A percentile compares a stretch with the other conserved stretches of the same genome.
Evolutionary conservation across 2,329 filamentous ascomycete species (phyloP).

Genomic region (Sarocladiaceae sp.): DNA sequence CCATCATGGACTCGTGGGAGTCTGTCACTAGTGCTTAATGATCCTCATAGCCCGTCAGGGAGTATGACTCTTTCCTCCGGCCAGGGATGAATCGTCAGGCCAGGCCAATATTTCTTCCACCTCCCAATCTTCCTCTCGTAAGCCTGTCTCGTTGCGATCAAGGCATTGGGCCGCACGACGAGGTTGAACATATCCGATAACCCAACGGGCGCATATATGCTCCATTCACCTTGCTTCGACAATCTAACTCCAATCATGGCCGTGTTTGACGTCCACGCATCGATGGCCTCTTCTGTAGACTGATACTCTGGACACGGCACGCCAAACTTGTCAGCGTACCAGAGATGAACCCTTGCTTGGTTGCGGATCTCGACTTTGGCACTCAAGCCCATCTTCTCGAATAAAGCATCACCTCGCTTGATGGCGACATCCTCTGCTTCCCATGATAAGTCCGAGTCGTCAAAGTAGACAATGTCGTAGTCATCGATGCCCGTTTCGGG

Average conservation of each 20-base stretch:
- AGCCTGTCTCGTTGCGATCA: slow-evolving; percentile 18
- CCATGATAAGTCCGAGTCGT: slow-evolving; percentile 26
- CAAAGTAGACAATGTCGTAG: slow-evolving; percentile 31
- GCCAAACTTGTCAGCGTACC: slow-evolving; percentile 27
- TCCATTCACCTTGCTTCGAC: slow-evolving; percentile 17
- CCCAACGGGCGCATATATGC: slow-evolving; percentile 27
- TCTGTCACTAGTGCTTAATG: background rate
- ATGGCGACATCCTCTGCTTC: slow-evolving; percentile 30
- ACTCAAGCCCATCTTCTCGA: slow-evolving; percentile 19
- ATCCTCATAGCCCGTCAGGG: background rate
- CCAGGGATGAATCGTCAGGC: slow-evolving; percentile 22
- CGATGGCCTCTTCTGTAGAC: slow-evolving; percentile 26
- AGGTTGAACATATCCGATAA: slow-evolving; percentile 29
- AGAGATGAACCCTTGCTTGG: slow-evolving; percentile 31
- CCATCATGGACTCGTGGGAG: too few relatives aligned
- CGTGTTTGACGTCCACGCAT: slow-evolving; percentile 27
- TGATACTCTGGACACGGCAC: slow-evolving; percentile 21
- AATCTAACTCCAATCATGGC: slow-evolving; percentile 26
- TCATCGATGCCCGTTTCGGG: slow-evolving; percentile 28
- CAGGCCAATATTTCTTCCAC: slow-evolving; percentile 25
- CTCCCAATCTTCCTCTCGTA: slow-evolving; percentile 25
- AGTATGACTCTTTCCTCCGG: slow-evolving; percentile 11
- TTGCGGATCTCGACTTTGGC: slow-evolving; percentile 30
- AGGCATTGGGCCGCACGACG: slow-evolving; percentile 25
- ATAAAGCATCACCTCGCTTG: slow-evolving; percentile 21